phyloP scores from a whole-genome alignment of 345 rosid species.

The Excoecaria cochinchinensis region DNA sequence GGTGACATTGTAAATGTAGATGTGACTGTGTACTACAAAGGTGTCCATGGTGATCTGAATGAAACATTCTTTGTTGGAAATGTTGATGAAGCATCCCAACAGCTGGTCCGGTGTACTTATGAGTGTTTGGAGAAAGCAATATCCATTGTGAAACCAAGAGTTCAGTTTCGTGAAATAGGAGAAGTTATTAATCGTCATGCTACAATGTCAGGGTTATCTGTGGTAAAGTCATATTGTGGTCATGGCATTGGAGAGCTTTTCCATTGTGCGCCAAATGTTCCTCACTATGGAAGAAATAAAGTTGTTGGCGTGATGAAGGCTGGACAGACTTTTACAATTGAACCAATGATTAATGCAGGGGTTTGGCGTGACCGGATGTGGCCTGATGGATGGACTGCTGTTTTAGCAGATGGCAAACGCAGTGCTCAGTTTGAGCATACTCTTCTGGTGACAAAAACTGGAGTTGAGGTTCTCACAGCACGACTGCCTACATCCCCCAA shows the following conservation, averaged over 20 bases:
- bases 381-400: slow-evolving; percentile 99
- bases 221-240: slow-evolving; percentile 94
- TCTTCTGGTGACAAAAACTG: slow-evolving; percentile 87
- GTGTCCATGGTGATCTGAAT: slow-evolving; percentile 96
- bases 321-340: slow-evolving; percentile 93
- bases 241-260: slow-evolving; percentile 98
- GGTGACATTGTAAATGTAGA: slow-evolving; percentile 95
- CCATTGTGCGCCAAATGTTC: slow-evolving; percentile 97
- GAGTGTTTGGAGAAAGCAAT: slow-evolving; percentile 96
- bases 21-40: slow-evolving; percentile 81
- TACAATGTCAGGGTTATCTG: slow-evolving; percentile 85
- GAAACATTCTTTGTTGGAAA: slow-evolving; percentile 97
- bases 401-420: slow-evolving; percentile 85
- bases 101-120: slow-evolving; percentile 77
- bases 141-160: slow-evolving; percentile 89
- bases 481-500: slow-evolving; percentile 78
- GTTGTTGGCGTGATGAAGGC: slow-evolving; percentile 97
- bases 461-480: slow-evolving; percentile 89
- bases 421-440: slow-evolving; percentile 99
- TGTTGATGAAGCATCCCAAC: slow-evolving; percentile 84
- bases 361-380: slow-evolving; percentile 87
- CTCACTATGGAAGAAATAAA: slow-evolving; percentile 91
- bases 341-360: slow-evolving; percentile 98
- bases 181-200: slow-evolving; percentile 93
- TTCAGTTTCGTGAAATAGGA: slow-evolving; percentile 87